Evolutionary conservation across 805 yeast genomes (phyloP), one percentile per base, ranked within the genome.

Genomic region (Metschnikowia santaceciliae): DNA sequence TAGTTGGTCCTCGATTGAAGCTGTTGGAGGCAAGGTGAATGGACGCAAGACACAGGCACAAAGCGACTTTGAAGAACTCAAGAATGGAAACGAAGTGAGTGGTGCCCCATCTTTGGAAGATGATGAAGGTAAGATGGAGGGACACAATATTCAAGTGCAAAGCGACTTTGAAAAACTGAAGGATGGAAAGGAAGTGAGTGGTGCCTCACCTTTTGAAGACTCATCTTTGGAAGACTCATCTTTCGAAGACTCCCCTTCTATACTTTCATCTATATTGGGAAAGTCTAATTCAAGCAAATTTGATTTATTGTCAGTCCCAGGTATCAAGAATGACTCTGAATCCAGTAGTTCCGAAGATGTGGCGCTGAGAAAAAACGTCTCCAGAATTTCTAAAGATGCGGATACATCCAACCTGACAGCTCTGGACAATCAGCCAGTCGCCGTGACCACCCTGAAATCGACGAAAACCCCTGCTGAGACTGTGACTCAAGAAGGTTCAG

Each of bases 1-100:
- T 4, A 44, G 54, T 19, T 69, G 72, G 70, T 51, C 58, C 23
- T 70, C 77, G 2, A 76, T 77, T 47, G 54, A 58, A 43, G 71
- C 78, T 14, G 58, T 62, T 8, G 68, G 61, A n/a, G 81, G 82
- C 4, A 32, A 51, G 20, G 52, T 62, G 6, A 55, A 56, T 36
- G 65, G 64, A n/a, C 61, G 64, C 47, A 34, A 43, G 34, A 23
- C 34, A n/a, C 47, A 51, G 33, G 56, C 54, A 5, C 34, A 51
- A 20, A 45, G 42, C 19, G 48, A 52, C 4, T 53, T 51, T 45
- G 46, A 32, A 20, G 11, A 36, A 13, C 52, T 53, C 23, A 32
- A 15, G 22, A 33, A 23, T 6, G 54, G 54, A 19, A 33, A 23
- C 1, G 40, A 32, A 10, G 42, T 47, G 15, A 26, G 15, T 8